phyloP scores from a whole-genome alignment of 352 stramenopile genomes.

The Phytopythium cucurbitacearum region DNA sequence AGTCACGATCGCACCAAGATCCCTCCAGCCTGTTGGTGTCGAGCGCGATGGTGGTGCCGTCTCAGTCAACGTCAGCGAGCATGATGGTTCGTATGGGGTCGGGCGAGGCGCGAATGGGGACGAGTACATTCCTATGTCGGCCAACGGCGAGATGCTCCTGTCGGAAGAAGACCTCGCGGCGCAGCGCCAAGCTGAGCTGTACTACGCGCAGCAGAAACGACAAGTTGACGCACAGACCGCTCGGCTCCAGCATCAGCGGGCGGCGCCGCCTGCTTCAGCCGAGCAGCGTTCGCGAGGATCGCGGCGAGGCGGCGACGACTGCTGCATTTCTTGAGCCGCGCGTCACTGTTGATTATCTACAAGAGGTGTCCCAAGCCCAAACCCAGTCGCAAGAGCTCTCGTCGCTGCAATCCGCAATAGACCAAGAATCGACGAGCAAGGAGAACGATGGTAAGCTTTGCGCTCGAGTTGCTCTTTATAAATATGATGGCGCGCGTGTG shows the following conservation, averaged over 20 bases:
- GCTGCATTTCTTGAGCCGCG: conserved; percentile 37
- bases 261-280: conserved; percentile 47
- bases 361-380: too few species aligned
- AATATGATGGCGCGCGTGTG: conserved; percentile 14
- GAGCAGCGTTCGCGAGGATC: conserved; percentile 6
- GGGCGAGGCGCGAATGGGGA: conserved; percentile 16
- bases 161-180: conserved; percentile 62
- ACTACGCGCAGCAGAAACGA: conserved; percentile 71
- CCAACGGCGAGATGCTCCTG: conserved; percentile 54
- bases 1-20: conserved; percentile 8
- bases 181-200: conserved; percentile 60
- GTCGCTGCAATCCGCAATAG: too few species aligned
- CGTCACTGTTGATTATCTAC: too few species aligned
- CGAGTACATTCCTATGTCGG: conserved; percentile 37
- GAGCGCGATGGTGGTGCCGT: conserved; percentile 6
- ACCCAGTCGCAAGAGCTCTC: too few species aligned
- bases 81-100: conserved; percentile 6
- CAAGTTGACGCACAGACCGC: conserved; percentile 35
- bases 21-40: conserved; percentile 12
- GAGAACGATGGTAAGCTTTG: too few species aligned
- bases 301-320: conserved; percentile 22
- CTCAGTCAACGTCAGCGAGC: conserved; percentile 4
- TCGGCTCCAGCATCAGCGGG: conserved; percentile 29
- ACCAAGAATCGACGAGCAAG: too few species aligned
- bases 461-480: conserved; percentile 17